Percentiles rank a stretch among this genome's conserved stretches.
Conservation (phyloP, 2,329 filamentous ascomycete genomes). For the Cladosporium phlei region DNA sequence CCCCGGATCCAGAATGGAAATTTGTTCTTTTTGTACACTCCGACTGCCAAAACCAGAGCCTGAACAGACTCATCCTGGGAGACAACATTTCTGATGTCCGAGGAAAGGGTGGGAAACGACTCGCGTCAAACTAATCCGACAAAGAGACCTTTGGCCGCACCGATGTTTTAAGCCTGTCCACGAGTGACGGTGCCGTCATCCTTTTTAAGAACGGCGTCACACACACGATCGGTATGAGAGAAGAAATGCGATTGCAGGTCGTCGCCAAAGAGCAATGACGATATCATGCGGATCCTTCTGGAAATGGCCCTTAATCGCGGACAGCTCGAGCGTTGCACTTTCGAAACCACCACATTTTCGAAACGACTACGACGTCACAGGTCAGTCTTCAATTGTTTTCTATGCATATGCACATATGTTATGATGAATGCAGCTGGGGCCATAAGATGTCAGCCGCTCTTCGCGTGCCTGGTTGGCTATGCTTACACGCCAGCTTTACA, state of each 20-base stretch:
- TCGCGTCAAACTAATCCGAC: constrained; percentile 20
- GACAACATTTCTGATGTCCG: constrained; percentile 14
- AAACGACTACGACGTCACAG: no score
- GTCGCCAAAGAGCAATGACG: constrained; percentile 15
- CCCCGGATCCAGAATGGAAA: constrained; percentile 13
- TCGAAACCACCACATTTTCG: not conserved
- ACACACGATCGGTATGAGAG: constrained; percentile 16
- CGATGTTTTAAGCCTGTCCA: constrained; percentile 19
- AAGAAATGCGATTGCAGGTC: constrained; percentile 22
- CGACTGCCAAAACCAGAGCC: constrained; percentile 15
- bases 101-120: constrained; percentile 17
- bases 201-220: constrained; percentile 23
- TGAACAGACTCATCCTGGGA: constrained; percentile 17
- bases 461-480: constrained; percentile 24
- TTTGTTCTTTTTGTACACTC: constrained; percentile 27
- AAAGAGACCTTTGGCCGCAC: constrained; percentile 25
- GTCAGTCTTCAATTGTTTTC: no score
- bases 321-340: not conserved
- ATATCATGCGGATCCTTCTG: no score
- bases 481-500: constrained; percentile 30
- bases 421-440: constrained; percentile 30
- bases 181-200: constrained; percentile 19
- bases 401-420: not conserved
- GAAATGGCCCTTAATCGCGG: no score
- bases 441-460: constrained; percentile 27